Conservation (phyloP, 768 basidiomycete genomes). For the Phanerodontia chrysosporium region DNA sequence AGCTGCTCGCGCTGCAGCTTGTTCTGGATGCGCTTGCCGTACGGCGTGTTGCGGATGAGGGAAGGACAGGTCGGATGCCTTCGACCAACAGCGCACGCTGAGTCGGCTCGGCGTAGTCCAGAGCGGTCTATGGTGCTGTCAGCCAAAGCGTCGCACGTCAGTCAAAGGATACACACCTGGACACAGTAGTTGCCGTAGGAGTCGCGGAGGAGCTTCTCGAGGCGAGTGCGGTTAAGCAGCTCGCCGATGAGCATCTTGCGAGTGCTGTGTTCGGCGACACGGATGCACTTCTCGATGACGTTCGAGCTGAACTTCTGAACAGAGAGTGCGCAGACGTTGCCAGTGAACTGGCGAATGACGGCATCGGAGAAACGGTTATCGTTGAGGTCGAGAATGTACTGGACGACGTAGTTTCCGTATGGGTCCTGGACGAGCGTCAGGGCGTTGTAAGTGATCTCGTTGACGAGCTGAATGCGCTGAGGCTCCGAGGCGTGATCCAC, state of each 20-base stretch:
- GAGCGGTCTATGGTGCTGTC: conserved; percentile 87
- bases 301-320: conserved; percentile 99
- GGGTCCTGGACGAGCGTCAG: conserved; percentile 97
- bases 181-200: conserved; percentile 97
- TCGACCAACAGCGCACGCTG: conserved; percentile 93
- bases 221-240: conserved; percentile 85
- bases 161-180: conserved; percentile 47
- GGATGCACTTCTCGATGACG: conserved; percentile 94
- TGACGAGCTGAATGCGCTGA: conserved; percentile 93
- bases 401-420: conserved; percentile 91
- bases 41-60: conserved; percentile 97
- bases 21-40: conserved; percentile 98
- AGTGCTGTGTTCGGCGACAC: conserved; percentile 93
- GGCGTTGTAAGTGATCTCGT: conserved; percentile 98
- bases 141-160: too few species aligned
- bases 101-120: conserved; percentile 94
- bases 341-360: conserved; percentile 95
- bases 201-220: conserved; percentile 94
- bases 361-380: conserved; percentile 98
- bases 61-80: conserved; percentile 96
- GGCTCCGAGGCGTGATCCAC: conserved; percentile 97
- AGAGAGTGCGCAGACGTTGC: conserved; percentile 95
- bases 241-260: conserved; percentile 95
- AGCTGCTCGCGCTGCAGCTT: conserved; percentile 90
- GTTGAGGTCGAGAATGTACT: conserved; percentile 98